phyloP scores from a whole-genome alignment of 306 rosid species.

The Crotalaria pallida region DNA sequence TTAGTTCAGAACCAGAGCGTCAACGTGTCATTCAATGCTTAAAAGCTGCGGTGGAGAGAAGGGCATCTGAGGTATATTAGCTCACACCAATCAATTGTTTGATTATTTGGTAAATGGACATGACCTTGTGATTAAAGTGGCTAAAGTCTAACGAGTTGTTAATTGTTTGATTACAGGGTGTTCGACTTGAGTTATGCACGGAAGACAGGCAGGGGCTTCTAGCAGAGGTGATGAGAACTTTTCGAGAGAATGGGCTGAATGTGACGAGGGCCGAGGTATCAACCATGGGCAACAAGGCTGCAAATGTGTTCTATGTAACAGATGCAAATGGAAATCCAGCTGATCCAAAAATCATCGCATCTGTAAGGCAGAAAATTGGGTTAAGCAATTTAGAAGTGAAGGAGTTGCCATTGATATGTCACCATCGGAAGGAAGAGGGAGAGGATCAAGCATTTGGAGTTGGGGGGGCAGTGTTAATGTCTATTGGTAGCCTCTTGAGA shows the following conservation, averaged over 20 bases:
- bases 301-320: constrained; percentile 72
- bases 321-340: constrained; percentile 63
- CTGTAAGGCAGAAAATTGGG: constrained; percentile 73
- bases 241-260: constrained; percentile 82
- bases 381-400: constrained; percentile 59
- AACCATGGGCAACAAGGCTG: constrained; percentile 43
- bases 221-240: constrained; percentile 84
- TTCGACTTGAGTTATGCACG: constrained; percentile 61
- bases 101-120: not conserved
- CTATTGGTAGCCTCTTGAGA: constrained; percentile 81
- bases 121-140: not conserved
- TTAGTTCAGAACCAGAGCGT: constrained; percentile 86
- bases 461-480: constrained; percentile 83
- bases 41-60: constrained; percentile 78
- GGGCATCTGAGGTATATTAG: constrained; percentile 69
- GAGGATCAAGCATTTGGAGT: constrained; percentile 62
- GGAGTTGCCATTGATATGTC: constrained; percentile 54
- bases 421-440: constrained; percentile 38
- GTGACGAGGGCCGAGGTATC: constrained; percentile 88
- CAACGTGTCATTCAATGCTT: constrained; percentile 87
- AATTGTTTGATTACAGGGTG: constrained; percentile 49
- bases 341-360: constrained; percentile 52
- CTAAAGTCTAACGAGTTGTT: not conserved
- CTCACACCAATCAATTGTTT: not conserved
- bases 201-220: constrained; percentile 65